A percentile compares a stretch with the other conserved stretches of the same genome.
Evolutionary conservation across 2,329 filamentous ascomycete genomes (phyloP).

Genomic region (Aspergillus sp.): DNA sequence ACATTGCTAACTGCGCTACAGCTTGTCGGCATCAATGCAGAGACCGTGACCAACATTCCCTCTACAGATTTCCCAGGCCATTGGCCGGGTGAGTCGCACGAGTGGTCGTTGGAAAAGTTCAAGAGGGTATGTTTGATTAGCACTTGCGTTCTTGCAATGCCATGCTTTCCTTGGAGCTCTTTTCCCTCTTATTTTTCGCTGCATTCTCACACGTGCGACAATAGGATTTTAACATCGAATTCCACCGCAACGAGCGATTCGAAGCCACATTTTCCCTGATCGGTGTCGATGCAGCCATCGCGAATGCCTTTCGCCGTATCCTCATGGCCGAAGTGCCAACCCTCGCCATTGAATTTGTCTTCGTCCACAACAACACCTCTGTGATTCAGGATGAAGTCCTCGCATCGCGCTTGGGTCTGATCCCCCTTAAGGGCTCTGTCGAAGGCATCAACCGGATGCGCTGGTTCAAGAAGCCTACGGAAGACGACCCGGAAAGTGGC

Average conservation of each 20-base stretch:
- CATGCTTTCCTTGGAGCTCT: neutral
- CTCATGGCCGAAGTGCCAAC: slow-evolving; percentile 91
- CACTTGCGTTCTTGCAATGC: too few species aligned
- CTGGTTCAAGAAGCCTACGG: slow-evolving; percentile 69
- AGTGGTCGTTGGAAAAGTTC: slow-evolving; percentile 71
- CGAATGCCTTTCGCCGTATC: slow-evolving; percentile 96
- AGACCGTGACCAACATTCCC: slow-evolving; percentile 82
- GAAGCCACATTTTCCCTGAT: slow-evolving; percentile 85
- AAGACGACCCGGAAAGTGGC: slow-evolving; percentile 50
- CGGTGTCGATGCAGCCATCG: slow-evolving; percentile 83
- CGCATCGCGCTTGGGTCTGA: slow-evolving; percentile 78
- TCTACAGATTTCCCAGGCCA: slow-evolving; percentile 91
- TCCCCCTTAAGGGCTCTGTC: slow-evolving; percentile 76
- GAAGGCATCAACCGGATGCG: slow-evolving; percentile 74
- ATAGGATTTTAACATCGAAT: slow-evolving; percentile 65
- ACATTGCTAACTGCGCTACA: slow-evolving; percentile 33
- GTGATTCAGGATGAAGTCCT: slow-evolving; percentile 98
- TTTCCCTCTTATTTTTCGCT: neutral
- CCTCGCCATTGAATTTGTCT: slow-evolving; percentile 88
- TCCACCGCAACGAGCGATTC: slow-evolving; percentile 72
- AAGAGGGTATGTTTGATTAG: slow-evolving; percentile 39
- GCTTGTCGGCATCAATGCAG: slow-evolving; percentile 79
- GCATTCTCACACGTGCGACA: slow-evolving; percentile 2
- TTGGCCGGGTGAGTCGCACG: slow-evolving; percentile 78
- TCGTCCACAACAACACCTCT: slow-evolving; percentile 91